Evolutionary conservation across 208 protist species (phyloP).

Genomic region (Wallacemonas sp.): DNA sequence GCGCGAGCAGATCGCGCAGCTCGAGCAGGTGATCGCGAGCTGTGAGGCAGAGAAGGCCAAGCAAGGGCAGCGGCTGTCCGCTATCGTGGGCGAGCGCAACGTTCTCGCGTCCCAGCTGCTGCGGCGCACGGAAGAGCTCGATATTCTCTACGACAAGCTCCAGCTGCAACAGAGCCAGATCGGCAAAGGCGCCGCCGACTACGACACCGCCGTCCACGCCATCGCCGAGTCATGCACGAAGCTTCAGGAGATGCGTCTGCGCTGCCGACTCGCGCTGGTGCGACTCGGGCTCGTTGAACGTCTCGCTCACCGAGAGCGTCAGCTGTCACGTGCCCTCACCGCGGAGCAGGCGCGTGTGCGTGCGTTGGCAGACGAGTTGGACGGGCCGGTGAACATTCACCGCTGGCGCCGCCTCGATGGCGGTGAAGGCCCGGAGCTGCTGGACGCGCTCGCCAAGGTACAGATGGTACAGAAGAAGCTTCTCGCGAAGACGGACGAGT

Average conservation of each 20-base stretch:
- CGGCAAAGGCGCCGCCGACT: slow-evolving; percentile 94
- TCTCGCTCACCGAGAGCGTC: slow-evolving; percentile 87
- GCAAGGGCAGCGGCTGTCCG: slow-evolving; percentile 91
- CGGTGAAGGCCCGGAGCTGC: slow-evolving; percentile 86
- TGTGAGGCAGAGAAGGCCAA: slow-evolving; percentile 89
- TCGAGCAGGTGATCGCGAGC: slow-evolving; percentile 94
- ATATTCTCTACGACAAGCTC: slow-evolving; percentile 97
- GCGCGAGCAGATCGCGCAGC: slow-evolving; percentile 84
- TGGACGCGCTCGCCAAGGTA: slow-evolving; percentile 97
- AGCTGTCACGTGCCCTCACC: slow-evolving; percentile 91
- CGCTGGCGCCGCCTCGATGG: slow-evolving; percentile 97
- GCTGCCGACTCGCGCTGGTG: slow-evolving; percentile 82
- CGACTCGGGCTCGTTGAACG: slow-evolving; percentile 82
- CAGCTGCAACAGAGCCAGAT: slow-evolving; percentile 94
- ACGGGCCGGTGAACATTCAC: slow-evolving; percentile 98
- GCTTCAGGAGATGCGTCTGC: slow-evolving; percentile 90
- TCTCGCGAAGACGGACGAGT: slow-evolving; percentile 95
- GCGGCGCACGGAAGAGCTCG: slow-evolving; percentile 97
- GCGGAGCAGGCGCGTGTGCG: slow-evolving; percentile 88
- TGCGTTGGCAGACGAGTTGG: slow-evolving; percentile 95
- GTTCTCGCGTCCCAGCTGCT: slow-evolving; percentile 96
- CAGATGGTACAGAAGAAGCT: slow-evolving; percentile 96
- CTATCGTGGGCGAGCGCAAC: slow-evolving; percentile 96
- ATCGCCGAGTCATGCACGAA: slow-evolving; percentile 88
- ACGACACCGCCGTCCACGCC: slow-evolving; percentile 85